Base-by-base conservation (phyloP, 176 grass and related monocot genomes). In the Luzula sylvatica region DNA sequence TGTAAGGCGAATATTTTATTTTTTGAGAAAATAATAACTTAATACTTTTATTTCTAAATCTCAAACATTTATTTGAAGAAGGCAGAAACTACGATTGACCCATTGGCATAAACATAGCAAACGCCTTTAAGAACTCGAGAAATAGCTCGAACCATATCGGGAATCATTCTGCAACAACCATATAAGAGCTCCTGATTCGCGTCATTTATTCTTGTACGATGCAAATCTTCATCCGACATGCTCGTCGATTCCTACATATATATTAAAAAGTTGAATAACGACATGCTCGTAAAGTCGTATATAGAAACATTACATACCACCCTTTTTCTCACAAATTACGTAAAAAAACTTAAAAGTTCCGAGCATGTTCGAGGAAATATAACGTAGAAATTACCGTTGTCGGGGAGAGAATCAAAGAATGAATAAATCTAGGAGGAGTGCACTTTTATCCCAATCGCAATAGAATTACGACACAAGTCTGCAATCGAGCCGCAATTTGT, bases 81-180 rank as follows among this genome's bases (percentile, higher is more conserved):
- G n/a, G n/a, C 26, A 61, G 38, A 15, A 46, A 44, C 15, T 61
- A 16, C 23, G 26, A 19, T 15, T 15, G 17, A 15, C 8, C 23
- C 12, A 25, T 22, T 16, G 23, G 21, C 9, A 57, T 52, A 12
- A 22, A 23, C 38, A 8, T 12, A 71, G 49, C 52, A 78, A 69
- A 48, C 20, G 39, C 70, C 77, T 63, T 49, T 59, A 14, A 87
- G 63, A 73, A 64, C 41, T 21, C 50, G 80, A 7, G 52, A 76
- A 65, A 87, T 81, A 23, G 62, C 77, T 43, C 72, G 76, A 24
- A 87, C 68, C 11, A 72, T 87, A 35, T 70, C 45, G 27, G 83
- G 83, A 63, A 71, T 74, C 35, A 72, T 87, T 63, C 77, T 79
- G 52, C 83, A 87, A 70, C 83, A 87, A 17, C 83, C 83, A 4